Evolutionary conservation across 148 eudicot species (phyloP), one percentile per base, ranked within the genome.

Genomic region (Cornus florida): DNA sequence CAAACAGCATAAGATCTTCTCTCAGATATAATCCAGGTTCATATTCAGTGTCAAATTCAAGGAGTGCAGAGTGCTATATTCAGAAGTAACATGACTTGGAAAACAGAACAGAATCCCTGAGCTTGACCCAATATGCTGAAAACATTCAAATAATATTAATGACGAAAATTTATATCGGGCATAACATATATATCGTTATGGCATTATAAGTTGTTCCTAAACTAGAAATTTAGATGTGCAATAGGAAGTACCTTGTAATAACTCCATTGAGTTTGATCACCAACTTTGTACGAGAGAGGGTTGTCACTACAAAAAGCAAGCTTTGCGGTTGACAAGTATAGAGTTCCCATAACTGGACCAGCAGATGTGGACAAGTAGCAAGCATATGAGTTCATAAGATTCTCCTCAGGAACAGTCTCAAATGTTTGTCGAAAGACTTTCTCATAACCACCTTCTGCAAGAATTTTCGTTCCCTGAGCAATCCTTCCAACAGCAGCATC

Each of bases 371-470:
- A 94, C 56, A 94, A 86, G 83, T 94, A 94, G 86, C 98, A 94
- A 9, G 97, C 97, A 77, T 89, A 94, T 74, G 89, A 79, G 84
- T 89, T 92, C 68, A 88, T 78, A 64, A 94, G 92, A 73, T 91
- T 82, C 86, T 94, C 98, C 43, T 86, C 98, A 8, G 98, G 92
- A 76, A 85, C 87, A 76, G 90, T 87, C 84, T 92, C 97, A 80
- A 92, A 94, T 71, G 94, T 85, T 82, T 92, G 93, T 70, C 85
- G 83, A 69, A 92, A 94, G 20, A 94, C 86, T 83, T 94, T 94
- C 81, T 94, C 98, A 86, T 94, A 92, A 69, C 98, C 98, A 79
- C 97, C 98, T 85, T 94, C 98, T 74, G 98, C 88, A 78, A 94
- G 82, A 74, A 92, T 84, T 85, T 92, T 94, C 39, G 97, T 91